These are phyloP conservation scores for Xylaria scruposa DNA, from an alignment of 495 filamentous ascomycete genomes.

Conservation along the genomic window DNA sequence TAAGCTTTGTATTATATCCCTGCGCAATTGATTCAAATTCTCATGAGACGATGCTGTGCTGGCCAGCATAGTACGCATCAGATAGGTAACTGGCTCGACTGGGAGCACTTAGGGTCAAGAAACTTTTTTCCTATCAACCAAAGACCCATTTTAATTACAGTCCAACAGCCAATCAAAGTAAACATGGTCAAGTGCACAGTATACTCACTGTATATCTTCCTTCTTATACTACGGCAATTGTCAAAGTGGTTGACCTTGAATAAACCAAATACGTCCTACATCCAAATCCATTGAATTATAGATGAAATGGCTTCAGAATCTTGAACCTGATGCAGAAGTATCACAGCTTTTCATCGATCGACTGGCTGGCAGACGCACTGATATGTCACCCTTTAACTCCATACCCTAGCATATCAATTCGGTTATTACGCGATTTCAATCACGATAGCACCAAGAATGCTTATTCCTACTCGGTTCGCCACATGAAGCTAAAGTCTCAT, in stretches of 20 bases:
- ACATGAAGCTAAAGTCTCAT: neutral
- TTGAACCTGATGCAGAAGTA: neutral
- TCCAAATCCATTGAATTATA: too few species aligned
- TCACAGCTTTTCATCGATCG: neutral
- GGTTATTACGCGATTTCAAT: neutral
- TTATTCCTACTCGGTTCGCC: neutral
- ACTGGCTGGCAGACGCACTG: neutral
- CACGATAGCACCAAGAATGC: neutral
- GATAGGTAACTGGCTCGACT: neutral
- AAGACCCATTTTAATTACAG: neutral
- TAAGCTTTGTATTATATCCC: neutral
- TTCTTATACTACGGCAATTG: neutral
- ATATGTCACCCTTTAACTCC: neutral
- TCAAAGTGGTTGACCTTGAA: neutral
- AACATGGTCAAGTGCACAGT: neutral
- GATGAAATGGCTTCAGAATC: neutral
- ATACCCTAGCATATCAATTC: neutral
- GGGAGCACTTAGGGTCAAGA: neutral
- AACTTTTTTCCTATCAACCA: conserved; percentile 15
- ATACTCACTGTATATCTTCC: neutral
- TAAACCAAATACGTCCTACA: too few species aligned
- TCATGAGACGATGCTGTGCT: neutral
- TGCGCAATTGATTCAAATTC: neutral
- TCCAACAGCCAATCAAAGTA: conserved; percentile 1
- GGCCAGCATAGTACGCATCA: neutral